Evolutionary conservation across 2,329 filamentous ascomycete genomes (phyloP).

Genomic region (Aspergillus novofumigatus): DNA sequence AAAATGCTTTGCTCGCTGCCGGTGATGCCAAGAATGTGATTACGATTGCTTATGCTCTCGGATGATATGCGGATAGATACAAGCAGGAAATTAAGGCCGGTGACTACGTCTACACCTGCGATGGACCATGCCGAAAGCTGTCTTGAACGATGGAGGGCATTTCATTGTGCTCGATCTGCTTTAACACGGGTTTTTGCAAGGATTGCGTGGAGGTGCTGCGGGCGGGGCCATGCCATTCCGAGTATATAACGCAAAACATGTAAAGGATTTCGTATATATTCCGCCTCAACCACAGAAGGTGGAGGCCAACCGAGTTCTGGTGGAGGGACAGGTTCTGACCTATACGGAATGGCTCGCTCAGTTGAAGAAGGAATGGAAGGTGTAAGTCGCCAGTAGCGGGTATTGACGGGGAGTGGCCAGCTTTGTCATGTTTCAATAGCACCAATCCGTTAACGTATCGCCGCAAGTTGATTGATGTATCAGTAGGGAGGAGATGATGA

Average conservation of each 20-base stretch:
- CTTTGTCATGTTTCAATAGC: neutral
- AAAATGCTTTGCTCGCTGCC: neutral
- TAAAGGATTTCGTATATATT: constrained; percentile 4
- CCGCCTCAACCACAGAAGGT: neutral
- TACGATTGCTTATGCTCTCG: constrained; percentile 1
- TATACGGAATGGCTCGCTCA: constrained; percentile 1
- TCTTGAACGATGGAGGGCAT: neutral
- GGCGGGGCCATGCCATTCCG: neutral
- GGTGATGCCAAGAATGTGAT: constrained; percentile 4
- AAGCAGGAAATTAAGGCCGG: neutral
- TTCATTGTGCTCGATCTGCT: constrained; percentile 6
- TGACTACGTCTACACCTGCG: constrained; percentile 1
- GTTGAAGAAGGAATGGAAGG: constrained; percentile 2
- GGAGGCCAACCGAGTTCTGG: neutral
- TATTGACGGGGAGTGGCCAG: neutral
- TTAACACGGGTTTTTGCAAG: constrained; percentile 7
- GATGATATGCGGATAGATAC: neutral
- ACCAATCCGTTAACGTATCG: neutral
- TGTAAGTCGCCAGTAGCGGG: neutral
- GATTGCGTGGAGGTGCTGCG: neutral
- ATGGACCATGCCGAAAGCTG: constrained; percentile 1
- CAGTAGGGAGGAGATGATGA: neutral
- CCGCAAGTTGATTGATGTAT: neutral
- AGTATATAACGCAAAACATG: constrained; percentile 4
- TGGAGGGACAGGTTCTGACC: constrained; percentile 2